Base-by-base conservation (phyloP, 176 grass and related monocot species). In the Cocos nucifera region DNA sequence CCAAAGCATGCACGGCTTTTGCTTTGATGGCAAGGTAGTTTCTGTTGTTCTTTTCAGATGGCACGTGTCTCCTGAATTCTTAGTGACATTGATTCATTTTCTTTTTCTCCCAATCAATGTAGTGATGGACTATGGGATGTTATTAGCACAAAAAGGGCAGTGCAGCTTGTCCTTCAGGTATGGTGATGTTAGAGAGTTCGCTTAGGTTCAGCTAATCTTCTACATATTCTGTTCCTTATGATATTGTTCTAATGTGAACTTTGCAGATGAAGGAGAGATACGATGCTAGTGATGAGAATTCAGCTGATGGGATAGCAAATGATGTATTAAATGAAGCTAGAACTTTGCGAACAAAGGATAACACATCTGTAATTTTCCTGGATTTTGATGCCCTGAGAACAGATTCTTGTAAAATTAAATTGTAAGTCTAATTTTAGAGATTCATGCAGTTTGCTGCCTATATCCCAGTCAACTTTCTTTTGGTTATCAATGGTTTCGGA, bases 121-220 rank as follows among this genome's bases (percentile, higher is more conserved):
- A 95, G 90, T 71, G 90, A 95, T 61, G 90, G 90, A 29, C 80
- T 95, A 4, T 95, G 90, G 90, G 90, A 95, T 76, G 90, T 95
- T 51, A 79, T 89, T 72, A 81, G 53, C 61, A 62, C 73, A 9
- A 95, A 76, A 70, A 82, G 69, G 66, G 90, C 82, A 30, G 82
- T 80, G 6, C 82, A 86, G 56, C 57, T 83, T 81, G 59, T 83
- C 63, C 76, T 62, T 3, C 69, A 95, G 86, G 90, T 89, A 54
- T 62, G 50, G 22, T 58, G 16, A 62, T 39, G 44, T 27, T 17
- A 65, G 18, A 12, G 49, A 53, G 17, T 22, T 51, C 44, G 79
- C 71, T 73, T 66, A 15, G 26, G 3, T 59, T 54, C 15, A 55
- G 22, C 18, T 61, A 53, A 49, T 21, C 58, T 53, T 50, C 18